Evolutionary conservation across 108 stramenopile genomes (phyloP).

Genomic region (Nitzschia sp.): DNA sequence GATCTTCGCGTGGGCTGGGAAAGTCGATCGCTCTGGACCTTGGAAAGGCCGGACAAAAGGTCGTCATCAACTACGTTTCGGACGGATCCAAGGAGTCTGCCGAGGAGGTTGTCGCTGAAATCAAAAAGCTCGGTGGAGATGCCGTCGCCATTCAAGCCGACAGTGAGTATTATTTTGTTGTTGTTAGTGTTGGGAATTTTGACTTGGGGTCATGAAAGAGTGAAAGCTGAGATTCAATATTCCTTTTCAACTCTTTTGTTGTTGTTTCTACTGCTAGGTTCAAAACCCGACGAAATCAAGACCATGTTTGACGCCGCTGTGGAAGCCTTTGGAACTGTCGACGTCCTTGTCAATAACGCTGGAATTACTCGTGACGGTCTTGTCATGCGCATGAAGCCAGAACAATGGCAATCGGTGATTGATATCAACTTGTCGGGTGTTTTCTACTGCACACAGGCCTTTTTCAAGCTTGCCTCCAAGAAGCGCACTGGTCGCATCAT

Average conservation of each 20-base stretch:
- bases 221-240: not conserved
- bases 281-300: slow-evolving; percentile 76
- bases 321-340: slow-evolving; percentile 81
- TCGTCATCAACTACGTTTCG: slow-evolving; percentile 92
- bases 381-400: slow-evolving; percentile 94
- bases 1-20: slow-evolving; percentile 93
- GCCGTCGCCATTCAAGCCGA: slow-evolving; percentile 88
- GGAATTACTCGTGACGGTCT: slow-evolving; percentile 93
- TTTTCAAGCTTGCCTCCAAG: slow-evolving; percentile 88
- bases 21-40: slow-evolving; percentile 90
- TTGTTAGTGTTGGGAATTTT: not conserved
- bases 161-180: slow-evolving; percentile 58
- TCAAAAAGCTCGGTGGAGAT: slow-evolving; percentile 79
- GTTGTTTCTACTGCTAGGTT: slow-evolving; percentile 40
- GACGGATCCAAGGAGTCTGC: slow-evolving; percentile 83
- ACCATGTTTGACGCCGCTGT: slow-evolving; percentile 73
- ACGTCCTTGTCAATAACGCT: slow-evolving; percentile 96
- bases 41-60: slow-evolving; percentile 86
- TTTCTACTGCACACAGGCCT: slow-evolving; percentile 94
- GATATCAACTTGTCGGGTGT: slow-evolving; percentile 95
- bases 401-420: slow-evolving; percentile 93
- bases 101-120: slow-evolving; percentile 76
- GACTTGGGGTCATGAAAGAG: not conserved
- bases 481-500: slow-evolving; percentile 94
- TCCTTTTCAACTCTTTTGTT: not conserved